A percentile compares a stretch with the other conserved stretches of the same genome.
Evolutionary conservation across 2,329 filamentous ascomycete species (phyloP).

Genomic region (Cladosporium cucumerinum): DNA sequence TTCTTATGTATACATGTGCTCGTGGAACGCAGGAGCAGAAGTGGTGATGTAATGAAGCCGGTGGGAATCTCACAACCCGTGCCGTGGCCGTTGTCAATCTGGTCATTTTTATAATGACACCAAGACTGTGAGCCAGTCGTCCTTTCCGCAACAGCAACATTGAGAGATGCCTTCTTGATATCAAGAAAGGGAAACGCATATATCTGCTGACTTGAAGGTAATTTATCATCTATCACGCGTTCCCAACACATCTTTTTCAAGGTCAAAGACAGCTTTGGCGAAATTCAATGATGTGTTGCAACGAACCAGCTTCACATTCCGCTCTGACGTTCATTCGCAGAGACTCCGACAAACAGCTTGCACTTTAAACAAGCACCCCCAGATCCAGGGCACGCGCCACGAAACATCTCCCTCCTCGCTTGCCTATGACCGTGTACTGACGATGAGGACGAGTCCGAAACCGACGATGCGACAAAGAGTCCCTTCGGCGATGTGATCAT

Average conservation of each 20-base stretch:
- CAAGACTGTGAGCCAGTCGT: neutral
- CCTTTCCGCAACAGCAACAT: neutral
- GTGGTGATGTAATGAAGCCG: slow-evolving; percentile 10
- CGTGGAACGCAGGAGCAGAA: slow-evolving; percentile 5
- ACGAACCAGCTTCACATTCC: neutral
- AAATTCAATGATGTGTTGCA: neutral
- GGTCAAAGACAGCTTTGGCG: neutral
- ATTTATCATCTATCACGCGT: neutral
- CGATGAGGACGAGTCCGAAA: neutral
- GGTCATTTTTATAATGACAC: neutral
- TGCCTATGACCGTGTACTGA: neutral
- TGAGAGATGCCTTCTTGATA: neutral
- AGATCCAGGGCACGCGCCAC: neutral
- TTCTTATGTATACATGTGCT: slow-evolving; percentile 5
- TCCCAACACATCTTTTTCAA: neutral
- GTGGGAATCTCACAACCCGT: neutral
- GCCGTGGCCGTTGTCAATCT: neutral
- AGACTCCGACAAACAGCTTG: neutral
- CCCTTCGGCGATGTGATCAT: neutral
- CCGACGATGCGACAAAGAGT: neutral
- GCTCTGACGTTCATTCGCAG: neutral
- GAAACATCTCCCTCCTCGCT: neutral
- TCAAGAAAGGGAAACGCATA: neutral
- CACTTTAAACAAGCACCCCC: neutral
- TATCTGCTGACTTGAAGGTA: no score